A percentile compares a stretch with the other conserved stretches of the same genome.
Evolutionary conservation across 2,329 filamentous ascomycete species (phyloP).

Genomic region (Lasiodiplodia theobromae): DNA sequence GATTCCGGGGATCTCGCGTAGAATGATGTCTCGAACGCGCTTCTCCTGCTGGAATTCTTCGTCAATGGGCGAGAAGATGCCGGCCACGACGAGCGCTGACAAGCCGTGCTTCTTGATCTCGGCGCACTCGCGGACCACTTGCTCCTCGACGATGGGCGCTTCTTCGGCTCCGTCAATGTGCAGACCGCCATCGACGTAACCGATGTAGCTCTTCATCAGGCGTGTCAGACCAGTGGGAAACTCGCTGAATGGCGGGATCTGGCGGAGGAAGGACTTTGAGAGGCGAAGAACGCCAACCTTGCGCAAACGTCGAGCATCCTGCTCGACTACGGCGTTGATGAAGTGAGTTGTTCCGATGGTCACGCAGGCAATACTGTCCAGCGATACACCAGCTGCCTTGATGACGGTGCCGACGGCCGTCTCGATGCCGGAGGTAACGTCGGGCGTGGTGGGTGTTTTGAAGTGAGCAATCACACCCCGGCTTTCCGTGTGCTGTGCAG

Average conservation of each 20-base stretch:
- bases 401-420: constrained; percentile 47
- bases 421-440: constrained; percentile 48
- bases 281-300: constrained; percentile 61
- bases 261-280: constrained; percentile 55
- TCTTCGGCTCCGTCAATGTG: constrained; percentile 54
- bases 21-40: constrained; percentile 56
- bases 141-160: constrained; percentile 51
- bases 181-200: constrained; percentile 57
- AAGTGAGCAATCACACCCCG: constrained; percentile 41
- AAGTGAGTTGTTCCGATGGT: constrained; percentile 60
- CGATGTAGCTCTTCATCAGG: constrained; percentile 56
- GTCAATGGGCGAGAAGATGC: constrained; percentile 67
- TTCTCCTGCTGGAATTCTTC: constrained; percentile 61
- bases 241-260: constrained; percentile 59
- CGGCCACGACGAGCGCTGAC: constrained; percentile 61
- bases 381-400: constrained; percentile 40
- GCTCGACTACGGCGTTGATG: constrained; percentile 46
- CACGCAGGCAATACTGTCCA: constrained; percentile 50
- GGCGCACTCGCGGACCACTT: constrained; percentile 54
- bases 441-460: constrained; percentile 47
- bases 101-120: constrained; percentile 54
- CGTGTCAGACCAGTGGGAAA: constrained; percentile 49
- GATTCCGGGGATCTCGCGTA: constrained; percentile 53
- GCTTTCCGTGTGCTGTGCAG: constrained; percentile 35
- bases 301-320: constrained; percentile 20